Evolutionary conservation across 768 basidiomycete genomes (phyloP), one percentile per base, ranked within the genome.

Genomic region (Suillus placidus): DNA sequence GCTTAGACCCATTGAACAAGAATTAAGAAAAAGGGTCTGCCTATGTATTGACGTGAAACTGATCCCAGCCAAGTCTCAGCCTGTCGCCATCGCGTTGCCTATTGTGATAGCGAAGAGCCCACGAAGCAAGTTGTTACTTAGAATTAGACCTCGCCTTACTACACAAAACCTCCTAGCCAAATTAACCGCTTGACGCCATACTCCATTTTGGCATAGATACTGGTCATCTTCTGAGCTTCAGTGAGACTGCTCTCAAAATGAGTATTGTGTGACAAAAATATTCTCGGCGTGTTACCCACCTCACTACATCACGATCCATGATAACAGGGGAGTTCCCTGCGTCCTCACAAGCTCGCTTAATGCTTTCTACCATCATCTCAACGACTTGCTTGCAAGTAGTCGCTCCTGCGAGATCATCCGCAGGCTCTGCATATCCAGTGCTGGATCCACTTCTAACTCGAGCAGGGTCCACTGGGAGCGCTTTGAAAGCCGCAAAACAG

Each of bases 191-290:
- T 98, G 60, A 97, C 83, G 0, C 93, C 93, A 75, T 97, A 94
- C 73, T 97, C 95, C 87, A 97, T 91, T 79, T 95, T 94, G 16
- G 94, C 87, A 75, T 93, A 92, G 69, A 96, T 82, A 67, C 88
- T 92, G 3, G 94, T 97, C 81, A 90, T 88, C 62, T 87, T 84
- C 74, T 91, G 88, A 2, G 96, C 96, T 70, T 97, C 94, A 8
- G 84, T 83, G 69, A 95, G 74, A 71, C 94, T 95, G 69, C 64
- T 57, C 65, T 45, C 65, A 45, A 32, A 69, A 64, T 42, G 23
- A 18, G 54, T 26, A 3, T 40, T 40, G 16, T 38, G 26, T 12
- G 23, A 18, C 12, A n/a, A 49, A 40, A 52, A 47, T 1, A 40
- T 8, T 32, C 14, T 20, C 30, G 2, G 26, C 34, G 42, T 32